phyloP scores from a whole-genome alignment of 2,329 filamentous ascomycete species.

The Xylaria sp. region DNA sequence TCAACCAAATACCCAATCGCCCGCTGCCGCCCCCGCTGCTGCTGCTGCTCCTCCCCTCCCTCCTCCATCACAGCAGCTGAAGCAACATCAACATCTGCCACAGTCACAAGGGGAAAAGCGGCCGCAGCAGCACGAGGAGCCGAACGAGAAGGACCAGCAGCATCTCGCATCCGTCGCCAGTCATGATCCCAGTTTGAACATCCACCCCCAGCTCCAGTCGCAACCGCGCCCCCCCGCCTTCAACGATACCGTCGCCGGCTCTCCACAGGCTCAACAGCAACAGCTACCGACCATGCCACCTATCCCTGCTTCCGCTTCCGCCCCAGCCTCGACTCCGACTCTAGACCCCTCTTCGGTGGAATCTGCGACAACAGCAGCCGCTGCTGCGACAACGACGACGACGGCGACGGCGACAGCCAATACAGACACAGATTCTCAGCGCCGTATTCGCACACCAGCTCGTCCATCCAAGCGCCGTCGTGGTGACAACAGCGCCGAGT shows the following conservation, averaged over 20 bases:
- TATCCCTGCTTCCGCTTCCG: constrained; percentile 6
- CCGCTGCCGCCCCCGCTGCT: background rate
- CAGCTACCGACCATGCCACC: constrained; percentile 11
- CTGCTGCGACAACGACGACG: background rate
- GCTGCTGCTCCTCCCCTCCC: background rate
- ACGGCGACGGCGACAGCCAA: background rate
- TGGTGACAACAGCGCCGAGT: constrained; percentile 8
- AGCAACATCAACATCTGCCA: constrained; percentile 8
- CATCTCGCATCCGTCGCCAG: background rate
- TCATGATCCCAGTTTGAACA: constrained; percentile 1
- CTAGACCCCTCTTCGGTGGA: background rate
- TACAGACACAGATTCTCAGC: constrained; percentile 7
- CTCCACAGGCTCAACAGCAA: constrained; percentile 13
- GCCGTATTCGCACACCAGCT: constrained; percentile 8
- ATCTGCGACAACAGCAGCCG: background rate
- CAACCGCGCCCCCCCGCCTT: constrained; percentile 5
- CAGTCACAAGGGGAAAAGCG: background rate
- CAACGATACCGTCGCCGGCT: constrained; percentile 2
- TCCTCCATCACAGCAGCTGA: constrained; percentile 4
- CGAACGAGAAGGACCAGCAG: background rate
- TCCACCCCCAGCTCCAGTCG: constrained; percentile 11
- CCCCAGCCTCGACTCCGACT: background rate
- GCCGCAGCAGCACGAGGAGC: background rate
- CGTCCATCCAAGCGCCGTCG: constrained; percentile 18
- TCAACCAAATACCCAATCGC: constrained; percentile 3